Evolutionary conservation across 257 asterid species (phyloP), one percentile per base, ranked within the genome.

Genomic region (Fraxinus quadrangulata): DNA sequence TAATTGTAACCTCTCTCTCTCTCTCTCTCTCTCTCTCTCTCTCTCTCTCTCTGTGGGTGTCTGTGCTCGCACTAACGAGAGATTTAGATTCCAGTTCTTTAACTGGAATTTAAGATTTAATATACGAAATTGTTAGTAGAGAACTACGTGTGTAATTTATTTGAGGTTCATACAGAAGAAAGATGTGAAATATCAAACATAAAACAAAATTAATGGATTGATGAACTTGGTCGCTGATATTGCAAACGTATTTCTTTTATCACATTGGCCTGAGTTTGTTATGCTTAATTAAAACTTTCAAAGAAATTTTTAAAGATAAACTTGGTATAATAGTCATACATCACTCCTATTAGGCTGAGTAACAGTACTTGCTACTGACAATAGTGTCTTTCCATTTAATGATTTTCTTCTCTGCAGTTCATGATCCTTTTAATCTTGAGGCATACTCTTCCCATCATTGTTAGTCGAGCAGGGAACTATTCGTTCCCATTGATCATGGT

Each of bases 401-500:
- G 65, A 17, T 54, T 77, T 17, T 65, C 71, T 70, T 21, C 61
- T n/a, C 23, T 84, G 84, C 94, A 96, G 99, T 89, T 92, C 78
- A 90, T 93, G 98, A 65, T 92, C 84, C 96, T 96, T 79, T 85
- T 96, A 33, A 88, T 93, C 14, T 79, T 92, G 80, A 87, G 96
- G 81, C 99, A 96, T 72, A 89, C 95, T 63, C 95, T 96, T 70
- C 99, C 98, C 0, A 65, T 89, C 81, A 82, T 93, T 33, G 91
- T 87, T 33, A 88, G 81, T 80, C 94, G 87, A 85, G 89, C 89
- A 4, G 94, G 88, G 84, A 85, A 84, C 70, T 87, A 88, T 80
- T 85, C 99, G 17, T 78, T 92, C 81, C 91, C 97, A 11, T 66
- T 96, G 81, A 71, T 90, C 81, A 87, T 91, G 94, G 99, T 96